These are phyloP conservation scores for Fusarium mexicanum DNA, from an alignment of 2,329 filamentous ascomycete species.

Conservation along the genomic window DNA sequence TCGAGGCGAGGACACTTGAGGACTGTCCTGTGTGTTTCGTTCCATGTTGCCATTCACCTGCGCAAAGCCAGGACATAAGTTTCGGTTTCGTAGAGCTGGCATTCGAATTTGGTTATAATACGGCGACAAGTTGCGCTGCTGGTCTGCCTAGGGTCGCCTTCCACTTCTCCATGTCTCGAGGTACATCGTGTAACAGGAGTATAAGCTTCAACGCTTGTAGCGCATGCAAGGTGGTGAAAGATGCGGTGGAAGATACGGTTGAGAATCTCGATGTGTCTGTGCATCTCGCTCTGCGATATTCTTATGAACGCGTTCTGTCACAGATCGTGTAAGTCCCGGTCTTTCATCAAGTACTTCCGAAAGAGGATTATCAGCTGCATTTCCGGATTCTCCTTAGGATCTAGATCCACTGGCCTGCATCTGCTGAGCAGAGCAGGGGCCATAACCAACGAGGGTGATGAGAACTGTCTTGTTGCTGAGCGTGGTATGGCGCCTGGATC, in stretches of 20 bases:
- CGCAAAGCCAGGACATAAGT: neutral
- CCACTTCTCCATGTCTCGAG: no score
- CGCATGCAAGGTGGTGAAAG: neutral
- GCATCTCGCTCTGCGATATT: neutral
- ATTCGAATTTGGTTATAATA: neutral
- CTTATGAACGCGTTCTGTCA: conserved; percentile 5
- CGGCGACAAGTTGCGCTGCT: neutral
- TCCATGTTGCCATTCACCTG: neutral
- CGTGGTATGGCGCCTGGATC: neutral
- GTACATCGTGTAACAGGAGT: no score
- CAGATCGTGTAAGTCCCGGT: conserved; percentile 2
- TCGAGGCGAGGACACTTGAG: neutral
- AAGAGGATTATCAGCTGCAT: neutral
- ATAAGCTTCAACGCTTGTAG: neutral
- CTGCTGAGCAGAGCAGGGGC: conserved; percentile 14
- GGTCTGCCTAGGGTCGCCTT: neutral
- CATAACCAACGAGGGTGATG: neutral
- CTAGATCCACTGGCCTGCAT: neutral
- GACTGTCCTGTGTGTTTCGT: neutral
- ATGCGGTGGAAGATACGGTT: neutral
- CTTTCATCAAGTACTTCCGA: neutral
- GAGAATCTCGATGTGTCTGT: neutral
- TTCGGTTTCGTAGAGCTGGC: neutral
- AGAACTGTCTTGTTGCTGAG: neutral
- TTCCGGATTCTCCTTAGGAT: conserved; percentile 17